phyloP scores from a whole-genome alignment of 768 basidiomycete genomes.

The Asterophora parasitica region DNA sequence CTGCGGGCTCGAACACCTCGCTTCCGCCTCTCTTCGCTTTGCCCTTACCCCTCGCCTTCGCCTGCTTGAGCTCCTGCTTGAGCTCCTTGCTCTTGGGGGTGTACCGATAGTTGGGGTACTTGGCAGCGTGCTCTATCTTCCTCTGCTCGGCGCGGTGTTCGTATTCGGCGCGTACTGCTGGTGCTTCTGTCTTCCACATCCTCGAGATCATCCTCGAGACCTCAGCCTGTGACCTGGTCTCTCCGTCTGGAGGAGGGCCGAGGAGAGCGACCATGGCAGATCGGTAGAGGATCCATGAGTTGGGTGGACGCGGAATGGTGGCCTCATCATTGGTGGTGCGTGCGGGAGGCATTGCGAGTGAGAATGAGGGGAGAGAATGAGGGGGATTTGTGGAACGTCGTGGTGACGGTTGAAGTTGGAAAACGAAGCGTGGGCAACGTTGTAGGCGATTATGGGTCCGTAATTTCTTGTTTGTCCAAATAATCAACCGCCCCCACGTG shows the following conservation, averaged over 20 bases:
- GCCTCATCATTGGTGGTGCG: slow-evolving; percentile 10
- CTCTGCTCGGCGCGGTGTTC: slow-evolving; percentile 49
- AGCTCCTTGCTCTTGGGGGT: slow-evolving; percentile 50
- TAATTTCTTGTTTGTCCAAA: slow-evolving; percentile 21
- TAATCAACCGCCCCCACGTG: slow-evolving; percentile 11
- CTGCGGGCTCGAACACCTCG: slow-evolving; percentile 1
- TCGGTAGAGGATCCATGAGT: slow-evolving; percentile 82
- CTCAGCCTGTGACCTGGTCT: slow-evolving; percentile 49
- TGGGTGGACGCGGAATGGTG: slow-evolving; percentile 63
- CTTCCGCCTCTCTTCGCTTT: background rate
- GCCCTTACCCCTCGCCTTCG: slow-evolving; percentile 26
- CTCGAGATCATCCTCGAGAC: slow-evolving; percentile 59
- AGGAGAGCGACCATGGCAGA: slow-evolving; percentile 49
- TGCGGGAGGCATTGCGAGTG: slow-evolving; percentile 10
- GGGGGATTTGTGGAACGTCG: background rate
- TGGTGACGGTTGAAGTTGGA: background rate
- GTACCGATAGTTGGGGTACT: slow-evolving; percentile 57
- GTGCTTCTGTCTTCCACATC: slow-evolving; percentile 58
- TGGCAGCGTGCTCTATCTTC: slow-evolving; percentile 45
- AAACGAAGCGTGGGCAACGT: background rate
- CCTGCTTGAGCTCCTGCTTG: slow-evolving; percentile 33
- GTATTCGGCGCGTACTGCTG: slow-evolving; percentile 42
- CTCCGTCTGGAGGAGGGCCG: slow-evolving; percentile 27
- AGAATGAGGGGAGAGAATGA: background rate
- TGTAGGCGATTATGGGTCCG: slow-evolving; percentile 24